Evolutionary conservation across 2,329 filamentous ascomycete genomes (phyloP).

Genomic region (Fusarium sp.): DNA sequence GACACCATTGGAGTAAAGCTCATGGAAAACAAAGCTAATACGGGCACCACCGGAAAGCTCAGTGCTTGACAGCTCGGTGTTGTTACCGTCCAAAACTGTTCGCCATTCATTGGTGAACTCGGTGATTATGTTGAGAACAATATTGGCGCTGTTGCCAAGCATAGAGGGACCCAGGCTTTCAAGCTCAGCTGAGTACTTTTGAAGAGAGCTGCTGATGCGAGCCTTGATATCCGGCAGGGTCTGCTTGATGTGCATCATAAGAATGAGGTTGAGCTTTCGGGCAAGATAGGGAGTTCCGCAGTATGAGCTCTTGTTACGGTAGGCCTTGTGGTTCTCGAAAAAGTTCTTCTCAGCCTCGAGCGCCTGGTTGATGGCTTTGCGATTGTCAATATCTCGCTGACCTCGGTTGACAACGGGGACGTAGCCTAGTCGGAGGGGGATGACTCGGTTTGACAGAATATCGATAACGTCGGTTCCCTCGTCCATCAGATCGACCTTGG

Average conservation of each 20-base stretch:
- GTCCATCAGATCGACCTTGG: constrained; percentile 99
- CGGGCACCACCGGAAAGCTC: constrained; percentile 96
- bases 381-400: constrained; percentile 98
- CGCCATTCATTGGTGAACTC: constrained; percentile 99
- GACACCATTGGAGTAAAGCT: constrained; percentile 95
- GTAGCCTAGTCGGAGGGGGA: constrained; percentile 92
- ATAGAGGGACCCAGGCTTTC: constrained; percentile 88
- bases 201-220: constrained; percentile 90
- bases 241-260: constrained; percentile 99
- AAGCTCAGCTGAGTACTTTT: constrained; percentile 90
- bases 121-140: constrained; percentile 97
- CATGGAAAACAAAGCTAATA: constrained; percentile 99
- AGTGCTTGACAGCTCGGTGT: constrained; percentile 91
- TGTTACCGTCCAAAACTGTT: constrained; percentile 95
- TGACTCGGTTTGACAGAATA: constrained; percentile 96
- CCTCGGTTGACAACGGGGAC: constrained; percentile 98
- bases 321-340: constrained; percentile 98
- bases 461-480: constrained; percentile 98
- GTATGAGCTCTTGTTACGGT: constrained; percentile 98
- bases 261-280: constrained; percentile 95
- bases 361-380: constrained; percentile 90
- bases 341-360: constrained; percentile 96
- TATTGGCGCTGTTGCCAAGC: constrained; percentile 95
- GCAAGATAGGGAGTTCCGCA: constrained; percentile 98
- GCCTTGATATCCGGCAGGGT: constrained; percentile 98